Conservation (phyloP, 1,284 basidiomycete genomes). For the Ceratobasidium sp. region DNA sequence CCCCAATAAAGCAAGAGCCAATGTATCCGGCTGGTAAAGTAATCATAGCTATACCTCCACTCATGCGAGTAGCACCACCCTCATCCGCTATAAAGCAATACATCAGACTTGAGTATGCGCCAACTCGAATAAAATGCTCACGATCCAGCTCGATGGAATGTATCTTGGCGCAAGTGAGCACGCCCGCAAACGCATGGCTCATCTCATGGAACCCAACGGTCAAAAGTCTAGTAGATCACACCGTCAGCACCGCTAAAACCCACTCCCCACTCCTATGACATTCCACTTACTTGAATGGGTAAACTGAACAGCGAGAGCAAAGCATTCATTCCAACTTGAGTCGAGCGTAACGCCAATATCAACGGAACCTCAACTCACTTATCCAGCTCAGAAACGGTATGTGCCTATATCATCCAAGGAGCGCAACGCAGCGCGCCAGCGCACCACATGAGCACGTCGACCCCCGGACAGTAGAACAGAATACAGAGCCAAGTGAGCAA, state of each 20-base stretch:
- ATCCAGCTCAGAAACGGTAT: conserved; percentile 78
- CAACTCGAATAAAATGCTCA: conserved; percentile 58
- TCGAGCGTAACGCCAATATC: conserved; percentile 5
- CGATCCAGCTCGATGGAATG: conserved; percentile 89
- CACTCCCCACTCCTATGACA: neutral
- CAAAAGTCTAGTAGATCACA: conserved; percentile 5
- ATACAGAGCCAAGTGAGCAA: conserved; percentile 1
- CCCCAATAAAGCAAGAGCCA: conserved; percentile 92
- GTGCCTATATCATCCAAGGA: conserved; percentile 68
- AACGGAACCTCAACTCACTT: conserved; percentile 65
- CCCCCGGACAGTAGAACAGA: conserved; percentile 26
- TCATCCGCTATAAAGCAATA: conserved; percentile 75
- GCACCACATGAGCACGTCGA: conserved; percentile 2
- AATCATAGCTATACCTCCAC: conserved; percentile 86
- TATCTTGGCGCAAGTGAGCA: conserved; percentile 92
- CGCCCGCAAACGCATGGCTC: conserved; percentile 84
- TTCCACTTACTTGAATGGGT: conserved; percentile 87
- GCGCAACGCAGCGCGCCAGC: neutral
- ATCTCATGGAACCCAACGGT: conserved; percentile 95
- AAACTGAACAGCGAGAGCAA: conserved; percentile 67
- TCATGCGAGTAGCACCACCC: conserved; percentile 93
- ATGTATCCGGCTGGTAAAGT: conserved; percentile 88
- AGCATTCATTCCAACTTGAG: conserved; percentile 35
- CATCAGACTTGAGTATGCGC: conserved; percentile 46
- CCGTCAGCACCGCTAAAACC: neutral